Evolutionary conservation across 371 early-diverging fungal genomes (phyloP).

Genomic region (Mucor irregularis): DNA sequence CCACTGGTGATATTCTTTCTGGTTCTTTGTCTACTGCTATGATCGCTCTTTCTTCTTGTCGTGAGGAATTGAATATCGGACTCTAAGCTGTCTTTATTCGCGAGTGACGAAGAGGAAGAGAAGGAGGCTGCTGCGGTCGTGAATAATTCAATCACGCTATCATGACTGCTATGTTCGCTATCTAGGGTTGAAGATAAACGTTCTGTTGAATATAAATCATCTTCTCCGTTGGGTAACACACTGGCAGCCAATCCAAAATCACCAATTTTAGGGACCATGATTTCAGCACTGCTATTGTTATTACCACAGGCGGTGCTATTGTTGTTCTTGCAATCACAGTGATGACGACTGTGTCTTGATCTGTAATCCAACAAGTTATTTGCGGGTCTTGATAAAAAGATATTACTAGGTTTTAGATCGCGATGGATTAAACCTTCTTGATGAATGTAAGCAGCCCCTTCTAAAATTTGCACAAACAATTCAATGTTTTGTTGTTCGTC

Average conservation of each 20-base stretch:
- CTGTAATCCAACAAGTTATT: no score
- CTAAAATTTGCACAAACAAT: slow-evolving; percentile 57
- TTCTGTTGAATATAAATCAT: neutral
- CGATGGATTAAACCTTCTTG: slow-evolving; percentile 73
- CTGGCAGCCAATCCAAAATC: slow-evolving; percentile 86
- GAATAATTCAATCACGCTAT: slow-evolving; percentile 1
- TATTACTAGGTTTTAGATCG: slow-evolving; percentile 82
- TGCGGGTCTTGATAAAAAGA: slow-evolving; percentile 55
- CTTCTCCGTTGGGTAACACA: slow-evolving; percentile 17
- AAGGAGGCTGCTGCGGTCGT: neutral
- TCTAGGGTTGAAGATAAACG: neutral
- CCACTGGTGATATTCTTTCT: no score
- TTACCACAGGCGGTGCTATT: no score
- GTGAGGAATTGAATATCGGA: neutral
- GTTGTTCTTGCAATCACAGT: no score
- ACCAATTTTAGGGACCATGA: slow-evolving; percentile 76
- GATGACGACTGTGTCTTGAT: slow-evolving; percentile 2
- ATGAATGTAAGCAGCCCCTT: slow-evolving; percentile 75
- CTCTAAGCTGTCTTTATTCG: neutral
- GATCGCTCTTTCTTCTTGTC: neutral
- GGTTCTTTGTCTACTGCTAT: slow-evolving; percentile 1
- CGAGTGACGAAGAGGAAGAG: neutral
- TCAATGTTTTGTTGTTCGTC: slow-evolving; percentile 47
- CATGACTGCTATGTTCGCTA: neutral
- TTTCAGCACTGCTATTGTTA: no score